These are phyloP conservation scores for Gypsophila paniculata DNA, from an alignment of 179 eudicot species.

Conservation along the genomic window DNA sequence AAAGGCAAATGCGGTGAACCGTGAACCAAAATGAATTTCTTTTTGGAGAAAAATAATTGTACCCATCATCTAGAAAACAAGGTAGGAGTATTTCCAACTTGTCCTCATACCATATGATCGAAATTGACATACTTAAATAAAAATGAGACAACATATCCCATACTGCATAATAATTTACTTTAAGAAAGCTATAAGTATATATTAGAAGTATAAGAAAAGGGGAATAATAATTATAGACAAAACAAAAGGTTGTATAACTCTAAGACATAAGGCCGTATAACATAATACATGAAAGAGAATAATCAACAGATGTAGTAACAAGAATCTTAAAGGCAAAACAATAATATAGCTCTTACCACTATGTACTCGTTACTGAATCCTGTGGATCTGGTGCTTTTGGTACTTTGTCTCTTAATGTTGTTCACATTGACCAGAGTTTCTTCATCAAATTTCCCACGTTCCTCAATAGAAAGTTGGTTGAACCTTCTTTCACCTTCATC, in stretches of 20 bases:
- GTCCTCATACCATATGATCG: background rate
- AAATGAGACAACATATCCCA: background rate
- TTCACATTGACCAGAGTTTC: conserved; percentile 83
- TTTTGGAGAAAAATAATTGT: background rate
- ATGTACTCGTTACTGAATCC: conserved; percentile 87
- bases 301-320: background rate
- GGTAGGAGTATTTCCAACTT: background rate
- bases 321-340: background rate
- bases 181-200: background rate
- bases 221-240: background rate
- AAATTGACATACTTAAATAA: background rate
- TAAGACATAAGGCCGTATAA: background rate
- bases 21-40: no score
- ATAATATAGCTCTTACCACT: conserved; percentile 50
- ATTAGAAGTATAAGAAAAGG: background rate
- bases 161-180: background rate
- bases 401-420: conserved; percentile 62
- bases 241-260: background rate
- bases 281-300: conserved; percentile 2
- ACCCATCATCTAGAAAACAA: background rate
- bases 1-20: no score
- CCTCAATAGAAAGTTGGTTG: conserved; percentile 75
- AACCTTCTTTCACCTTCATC: conserved; percentile 80
- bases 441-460: conserved; percentile 78
- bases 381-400: conserved; percentile 47